These are phyloP conservation scores for Phytophthora megakarya DNA, from an alignment of 352 stramenopile species.

Conservation along the genomic window DNA sequence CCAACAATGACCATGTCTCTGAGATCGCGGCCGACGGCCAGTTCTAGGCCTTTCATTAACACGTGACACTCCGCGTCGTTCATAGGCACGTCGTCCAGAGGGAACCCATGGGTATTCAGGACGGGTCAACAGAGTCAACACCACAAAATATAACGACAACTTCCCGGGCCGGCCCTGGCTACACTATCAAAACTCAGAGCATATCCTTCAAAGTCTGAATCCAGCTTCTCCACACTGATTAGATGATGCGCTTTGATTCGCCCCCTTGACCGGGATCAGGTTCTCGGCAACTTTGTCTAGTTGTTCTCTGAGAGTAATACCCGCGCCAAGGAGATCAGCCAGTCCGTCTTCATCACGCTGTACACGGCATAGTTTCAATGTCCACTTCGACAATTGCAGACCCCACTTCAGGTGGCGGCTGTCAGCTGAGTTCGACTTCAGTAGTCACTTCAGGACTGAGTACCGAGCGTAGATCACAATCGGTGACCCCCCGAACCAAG, in stretches of 20 bases:
- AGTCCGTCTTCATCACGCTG: not conserved
- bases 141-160: not conserved
- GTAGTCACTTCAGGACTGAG: not conserved
- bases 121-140: not conserved
- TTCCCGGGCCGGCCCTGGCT: not conserved
- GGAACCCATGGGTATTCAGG: not conserved
- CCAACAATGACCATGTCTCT: not conserved
- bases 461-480: not conserved
- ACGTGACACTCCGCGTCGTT: constrained; percentile 2
- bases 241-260: not conserved
- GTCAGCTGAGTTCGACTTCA: not conserved
- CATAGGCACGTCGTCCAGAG: not conserved
- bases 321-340: not conserved
- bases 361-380: not conserved
- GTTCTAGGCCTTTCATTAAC: not conserved
- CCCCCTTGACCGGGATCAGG: not conserved
- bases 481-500: not conserved
- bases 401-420: not conserved
- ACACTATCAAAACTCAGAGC: not conserved
- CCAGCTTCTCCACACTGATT: not conserved
- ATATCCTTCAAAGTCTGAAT: not conserved
- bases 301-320: not conserved
- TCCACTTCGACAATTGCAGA: not conserved
- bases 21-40: not conserved
- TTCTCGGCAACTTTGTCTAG: not conserved